Conservation (phyloP, 257 asterid genomes). For the Plectranthus barbatus region DNA sequence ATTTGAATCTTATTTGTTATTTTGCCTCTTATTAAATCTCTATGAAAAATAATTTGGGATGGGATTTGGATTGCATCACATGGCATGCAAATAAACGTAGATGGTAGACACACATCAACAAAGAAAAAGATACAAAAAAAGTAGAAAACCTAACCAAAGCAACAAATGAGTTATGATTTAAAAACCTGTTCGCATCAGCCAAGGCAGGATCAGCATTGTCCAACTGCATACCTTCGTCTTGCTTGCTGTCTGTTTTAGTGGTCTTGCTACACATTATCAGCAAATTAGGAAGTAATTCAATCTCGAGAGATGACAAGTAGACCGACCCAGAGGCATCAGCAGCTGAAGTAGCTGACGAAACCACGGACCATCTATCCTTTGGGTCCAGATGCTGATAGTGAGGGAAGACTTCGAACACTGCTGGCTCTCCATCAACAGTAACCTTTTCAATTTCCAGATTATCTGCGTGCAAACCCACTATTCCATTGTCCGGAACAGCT, state of each 20-base stretch:
- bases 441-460: conserved; percentile 90
- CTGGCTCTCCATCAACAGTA: conserved; percentile 88
- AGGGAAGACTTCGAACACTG: conserved; percentile 85
- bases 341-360: conserved; percentile 85
- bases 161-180: not conserved
- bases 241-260: conserved; percentile 34
- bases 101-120: not conserved
- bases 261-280: conserved; percentile 85
- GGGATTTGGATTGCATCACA: not conserved
- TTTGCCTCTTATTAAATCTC: not conserved
- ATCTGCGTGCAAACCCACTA: conserved; percentile 94
- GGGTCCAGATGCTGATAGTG: conserved; percentile 78
- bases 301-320: conserved; percentile 78
- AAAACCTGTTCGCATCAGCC: conserved; percentile 53
- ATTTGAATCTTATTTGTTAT: not conserved
- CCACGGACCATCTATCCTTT: conserved; percentile 95
- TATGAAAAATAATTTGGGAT: not conserved
- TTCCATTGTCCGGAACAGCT: conserved; percentile 84
- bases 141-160: not conserved
- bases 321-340: conserved; percentile 98
- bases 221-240: conserved; percentile 27
- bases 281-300: conserved; percentile 86
- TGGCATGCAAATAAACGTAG: conserved; percentile 2
- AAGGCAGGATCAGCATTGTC: conserved; percentile 41
- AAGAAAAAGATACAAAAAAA: not conserved